Evolutionary conservation across 768 basidiomycete species (phyloP), one percentile per base, ranked within the genome.

Genomic region (Amanita thiersii): DNA sequence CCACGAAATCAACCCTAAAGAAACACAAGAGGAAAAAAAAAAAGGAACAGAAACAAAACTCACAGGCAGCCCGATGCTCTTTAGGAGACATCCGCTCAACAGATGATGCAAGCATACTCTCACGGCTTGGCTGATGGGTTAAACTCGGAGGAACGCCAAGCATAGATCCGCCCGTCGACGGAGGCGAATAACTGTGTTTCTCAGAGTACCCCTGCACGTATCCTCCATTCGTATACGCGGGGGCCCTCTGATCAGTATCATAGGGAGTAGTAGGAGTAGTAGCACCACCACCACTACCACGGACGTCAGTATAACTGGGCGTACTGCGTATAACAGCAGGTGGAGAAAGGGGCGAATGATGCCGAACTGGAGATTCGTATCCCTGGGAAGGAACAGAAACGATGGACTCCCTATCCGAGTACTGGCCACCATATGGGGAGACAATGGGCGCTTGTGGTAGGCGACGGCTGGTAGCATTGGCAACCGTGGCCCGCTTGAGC

Each of bases 401-500:
- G 24, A 43, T 3, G 23, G 42, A 43, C 14, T 43, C 42, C 15
- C 34, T 26, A 18, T 36, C 47, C 6, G 44, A 31, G 11, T 53
- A 58, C 47, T 1, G 62, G 59, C 5, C 53, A 12, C n/a, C n/a
- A n/a, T n/a, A n/a, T n/a, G 17, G 46, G 47, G 17, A 38, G 48
- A 10, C 50, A 50, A 20, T 50, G 42, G 57, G 55, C 10, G 51
- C 47, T n/a, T 48, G 45, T 10, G 53, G 52, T 6, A 52, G 40
- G 29, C 44, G 40, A 21, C 51, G 56, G 9, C 40, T 35, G 5
- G 30, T 47, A n/a, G 40, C 37, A 25, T 37, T 52, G 21, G 45
- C 42, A 18, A 39, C 42, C 11, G 51, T 52, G 5, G 42, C 48
- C 26, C 50, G 44, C 28, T 48, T 48, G 14, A 50, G 37, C 26